A percentile compares a stretch with the other conserved stretches of the same genome.
Evolutionary conservation across 2,329 filamentous ascomycete genomes (phyloP).

Genomic region (Pseudopyricularia cyperi): DNA sequence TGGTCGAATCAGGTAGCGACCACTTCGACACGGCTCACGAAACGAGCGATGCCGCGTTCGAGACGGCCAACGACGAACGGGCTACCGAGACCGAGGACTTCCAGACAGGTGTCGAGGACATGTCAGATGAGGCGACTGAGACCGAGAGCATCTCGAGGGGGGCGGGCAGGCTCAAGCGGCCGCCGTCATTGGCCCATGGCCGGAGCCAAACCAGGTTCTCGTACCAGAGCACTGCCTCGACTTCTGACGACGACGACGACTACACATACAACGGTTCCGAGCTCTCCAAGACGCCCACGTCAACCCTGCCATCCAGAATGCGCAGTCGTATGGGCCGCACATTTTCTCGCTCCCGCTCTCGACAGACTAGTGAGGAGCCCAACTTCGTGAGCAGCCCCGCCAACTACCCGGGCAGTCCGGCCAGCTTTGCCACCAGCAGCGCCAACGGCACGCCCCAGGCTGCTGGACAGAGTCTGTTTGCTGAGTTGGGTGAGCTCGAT

Average conservation of each 20-base stretch:
- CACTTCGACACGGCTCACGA: constrained; percentile 76
- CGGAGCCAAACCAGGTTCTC: constrained; percentile 49
- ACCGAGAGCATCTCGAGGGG: constrained; percentile 51
- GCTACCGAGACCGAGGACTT: constrained; percentile 87
- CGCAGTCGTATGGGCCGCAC: constrained; percentile 58
- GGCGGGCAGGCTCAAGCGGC: constrained; percentile 26
- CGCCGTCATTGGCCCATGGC: constrained; percentile 26
- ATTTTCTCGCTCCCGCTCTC: constrained; percentile 40
- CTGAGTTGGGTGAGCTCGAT: constrained; percentile 73
- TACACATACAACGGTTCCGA: constrained; percentile 26
- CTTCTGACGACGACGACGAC: constrained; percentile 64
- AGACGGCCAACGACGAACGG: constrained; percentile 71
- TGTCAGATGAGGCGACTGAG: constrained; percentile 67
- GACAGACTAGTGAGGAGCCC: constrained; percentile 47
- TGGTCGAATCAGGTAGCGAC: constrained; percentile 40
- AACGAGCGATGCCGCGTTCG: constrained; percentile 50
- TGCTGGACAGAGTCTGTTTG: constrained; percentile 67
- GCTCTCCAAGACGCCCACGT: constrained; percentile 49
- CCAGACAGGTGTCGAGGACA: constrained; percentile 79
- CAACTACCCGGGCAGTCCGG: constrained; percentile 40
- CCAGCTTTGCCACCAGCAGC: constrained; percentile 35
- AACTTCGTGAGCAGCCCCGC: constrained; percentile 41
- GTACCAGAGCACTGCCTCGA: constrained; percentile 79
- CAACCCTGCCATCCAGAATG: constrained; percentile 49
- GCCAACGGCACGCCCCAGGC: constrained; percentile 33